Evolutionary conservation across 2,329 filamentous ascomycete genomes (phyloP).

Genomic region (Colletotrichum orbiculare): DNA sequence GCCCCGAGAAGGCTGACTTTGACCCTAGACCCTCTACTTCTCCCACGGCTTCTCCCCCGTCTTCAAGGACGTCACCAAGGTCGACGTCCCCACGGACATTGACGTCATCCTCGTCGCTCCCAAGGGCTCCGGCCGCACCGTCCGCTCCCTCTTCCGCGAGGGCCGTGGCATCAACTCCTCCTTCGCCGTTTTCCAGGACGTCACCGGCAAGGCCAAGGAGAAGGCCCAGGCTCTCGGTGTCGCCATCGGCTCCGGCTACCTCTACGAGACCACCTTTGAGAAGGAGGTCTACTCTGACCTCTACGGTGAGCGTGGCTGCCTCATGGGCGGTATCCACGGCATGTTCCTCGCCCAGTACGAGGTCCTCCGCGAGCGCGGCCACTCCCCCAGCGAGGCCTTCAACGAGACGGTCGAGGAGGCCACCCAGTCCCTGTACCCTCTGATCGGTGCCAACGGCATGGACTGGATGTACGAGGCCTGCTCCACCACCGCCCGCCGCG

Average conservation of each 20-base stretch:
- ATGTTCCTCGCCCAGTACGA: constrained; percentile 99
- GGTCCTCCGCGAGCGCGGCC: constrained; percentile 98
- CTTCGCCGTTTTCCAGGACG: constrained; percentile 97
- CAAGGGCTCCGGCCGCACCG: constrained; percentile 98
- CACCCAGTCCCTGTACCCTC: constrained; percentile 95
- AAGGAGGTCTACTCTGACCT: constrained; percentile 99
- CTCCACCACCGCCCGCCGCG: constrained; percentile 97
- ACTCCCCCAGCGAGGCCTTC: constrained; percentile 98
- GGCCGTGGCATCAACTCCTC: constrained; percentile 99
- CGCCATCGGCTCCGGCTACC: constrained; percentile 96
- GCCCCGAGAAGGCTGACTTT: constrained; percentile 38
- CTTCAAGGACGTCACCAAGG: constrained; percentile 99
- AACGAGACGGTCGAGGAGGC: constrained; percentile 99
- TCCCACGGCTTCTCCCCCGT: constrained; percentile 99
- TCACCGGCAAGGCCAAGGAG: constrained; percentile 97
- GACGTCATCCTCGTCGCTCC: constrained; percentile 99
- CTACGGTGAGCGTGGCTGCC: constrained; percentile 99
- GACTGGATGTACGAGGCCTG: constrained; percentile 99
- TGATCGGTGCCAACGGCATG: constrained; percentile 98
- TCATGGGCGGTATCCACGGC: constrained; percentile 99
- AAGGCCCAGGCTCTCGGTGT: constrained; percentile 97
- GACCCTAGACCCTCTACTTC: constrained; percentile 92
- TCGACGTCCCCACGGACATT: constrained; percentile 93
- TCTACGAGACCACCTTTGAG: constrained; percentile 99
- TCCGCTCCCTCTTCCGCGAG: constrained; percentile 98